phyloP scores from a whole-genome alignment of 2,329 filamentous ascomycete species.

The Cercospora sp. region DNA sequence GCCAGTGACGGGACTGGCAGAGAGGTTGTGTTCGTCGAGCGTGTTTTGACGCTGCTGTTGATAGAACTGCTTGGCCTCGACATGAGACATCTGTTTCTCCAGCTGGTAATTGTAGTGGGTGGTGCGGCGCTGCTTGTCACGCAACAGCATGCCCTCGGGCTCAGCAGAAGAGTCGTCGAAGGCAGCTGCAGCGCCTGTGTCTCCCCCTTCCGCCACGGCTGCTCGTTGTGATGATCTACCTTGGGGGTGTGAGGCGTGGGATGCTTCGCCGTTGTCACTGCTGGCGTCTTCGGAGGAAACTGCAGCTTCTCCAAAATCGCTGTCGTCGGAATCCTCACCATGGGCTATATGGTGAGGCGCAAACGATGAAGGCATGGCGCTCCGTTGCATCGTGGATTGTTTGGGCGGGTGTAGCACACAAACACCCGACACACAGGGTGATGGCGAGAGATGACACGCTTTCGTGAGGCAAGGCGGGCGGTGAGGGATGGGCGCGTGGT shows the following conservation, averaged over 20 bases:
- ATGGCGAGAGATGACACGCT: not conserved
- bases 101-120: constrained; percentile 91
- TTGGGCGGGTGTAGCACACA: not conserved
- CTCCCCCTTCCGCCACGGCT: constrained; percentile 20
- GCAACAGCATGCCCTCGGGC: constrained; percentile 43
- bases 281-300: constrained; percentile 23
- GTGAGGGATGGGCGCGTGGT: not conserved
- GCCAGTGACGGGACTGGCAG: constrained; percentile 34
- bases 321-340: constrained; percentile 31
- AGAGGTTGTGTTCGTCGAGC: constrained; percentile 38
- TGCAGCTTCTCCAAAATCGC: constrained; percentile 23
- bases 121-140: constrained; percentile 64
- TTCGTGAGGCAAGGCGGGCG: not conserved
- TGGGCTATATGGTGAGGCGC: constrained; percentile 29
- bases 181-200: constrained; percentile 21
- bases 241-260: not conserved
- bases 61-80: constrained; percentile 94
- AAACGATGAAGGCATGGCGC: constrained; percentile 33
- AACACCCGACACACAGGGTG: not conserved
- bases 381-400: constrained; percentile 26
- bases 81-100: constrained; percentile 91
- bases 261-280: constrained; percentile 22
- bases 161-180: constrained; percentile 19
- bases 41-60: constrained; percentile 76
- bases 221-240: not conserved